Base-by-base conservation (phyloP, 2,329 filamentous ascomycete species). In the Verticillium nubilum region DNA sequence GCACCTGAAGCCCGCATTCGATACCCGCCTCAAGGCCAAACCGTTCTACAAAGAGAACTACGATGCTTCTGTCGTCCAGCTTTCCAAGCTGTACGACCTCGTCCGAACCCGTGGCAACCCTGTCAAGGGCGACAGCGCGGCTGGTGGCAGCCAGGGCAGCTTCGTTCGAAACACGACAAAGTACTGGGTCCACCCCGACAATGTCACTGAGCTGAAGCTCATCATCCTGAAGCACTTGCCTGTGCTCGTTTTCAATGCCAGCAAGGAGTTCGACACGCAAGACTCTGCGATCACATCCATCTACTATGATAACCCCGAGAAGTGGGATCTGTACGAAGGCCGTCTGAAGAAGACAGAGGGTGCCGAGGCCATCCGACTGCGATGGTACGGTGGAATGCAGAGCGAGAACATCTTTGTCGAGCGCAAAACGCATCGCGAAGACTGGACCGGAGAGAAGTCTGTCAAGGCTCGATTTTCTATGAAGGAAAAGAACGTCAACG, bases 1-100 rank as follows among this genome's bases (percentile, higher is more conserved):
- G 92, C 87, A 95, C 70, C 85, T 99, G 33, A 93, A 90, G 68
- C 95, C 95, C 31, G 92, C 96, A n/a, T 99, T 99, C 74, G 94
- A 96, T 60, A 89, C 93, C 50, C 87, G 94, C 60, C 85, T 99
- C 70, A 96, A 96, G 76, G 91, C 92, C 53, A 97, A 97, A 74
- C 94, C 95, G 0, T 99, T 99, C 76, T 99, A 97, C 83, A 96
- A 96, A 74, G 94, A 98, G 72, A 97, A 99, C 76, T 98, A 98
- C 76, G 95, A 99, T 77, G 90, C 89, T 29, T 96, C 96, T 62
- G 91, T 99, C 35, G 89, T 98, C 63, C 92, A 96, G 76, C 86
- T 99, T 31, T 99, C 95, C 25, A 94, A 89, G 74, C 86, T 98
- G 59, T 99, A 97, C 78, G 94, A 99, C 73, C 82, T 96, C 50